These are phyloP conservation scores for Leccinum rimulosum DNA, from an alignment of 768 basidiomycete species.

Conservation along the genomic window DNA sequence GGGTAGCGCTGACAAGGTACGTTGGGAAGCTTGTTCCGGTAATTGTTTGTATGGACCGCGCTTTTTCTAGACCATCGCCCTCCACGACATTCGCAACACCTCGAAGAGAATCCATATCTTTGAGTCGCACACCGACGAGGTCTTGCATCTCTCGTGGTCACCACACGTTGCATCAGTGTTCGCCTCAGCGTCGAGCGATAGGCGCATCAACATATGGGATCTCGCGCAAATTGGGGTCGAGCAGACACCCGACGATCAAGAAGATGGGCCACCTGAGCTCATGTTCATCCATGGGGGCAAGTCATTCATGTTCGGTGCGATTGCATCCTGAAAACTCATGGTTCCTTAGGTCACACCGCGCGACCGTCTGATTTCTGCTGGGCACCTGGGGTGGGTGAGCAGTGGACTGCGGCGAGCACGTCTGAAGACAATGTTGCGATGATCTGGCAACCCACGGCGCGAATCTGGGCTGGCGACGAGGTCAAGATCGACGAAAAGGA, in stretches of 20 bases:
- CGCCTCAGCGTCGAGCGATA: conserved; percentile 91
- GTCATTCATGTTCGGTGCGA: conserved; percentile 19
- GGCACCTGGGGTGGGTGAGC: conserved; percentile 80
- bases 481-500: conserved; percentile 83
- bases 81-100: conserved; percentile 84
- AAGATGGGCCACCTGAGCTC: conserved; percentile 96
- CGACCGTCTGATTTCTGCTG: conserved; percentile 94
- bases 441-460: conserved; percentile 97
- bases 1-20: conserved; percentile 90
- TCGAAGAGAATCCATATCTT: conserved; percentile 83
- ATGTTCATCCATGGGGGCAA: conserved; percentile 93
- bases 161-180: conserved; percentile 91
- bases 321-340: background rate
- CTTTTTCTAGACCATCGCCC: conserved; percentile 64
- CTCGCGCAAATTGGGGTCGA: conserved; percentile 87
- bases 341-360: conserved; percentile 70
- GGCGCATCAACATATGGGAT: conserved; percentile 95
- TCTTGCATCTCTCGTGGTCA: conserved; percentile 93
- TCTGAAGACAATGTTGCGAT: conserved; percentile 97
- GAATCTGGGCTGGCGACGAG: conserved; percentile 89
- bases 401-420: conserved; percentile 83
- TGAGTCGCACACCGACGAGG: conserved; percentile 91
- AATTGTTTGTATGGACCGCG: background rate
- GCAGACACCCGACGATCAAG: conserved; percentile 96
- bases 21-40: background rate